Conservation (phyloP, 148 eudicot genomes). For the Euryodendron excelsum region DNA sequence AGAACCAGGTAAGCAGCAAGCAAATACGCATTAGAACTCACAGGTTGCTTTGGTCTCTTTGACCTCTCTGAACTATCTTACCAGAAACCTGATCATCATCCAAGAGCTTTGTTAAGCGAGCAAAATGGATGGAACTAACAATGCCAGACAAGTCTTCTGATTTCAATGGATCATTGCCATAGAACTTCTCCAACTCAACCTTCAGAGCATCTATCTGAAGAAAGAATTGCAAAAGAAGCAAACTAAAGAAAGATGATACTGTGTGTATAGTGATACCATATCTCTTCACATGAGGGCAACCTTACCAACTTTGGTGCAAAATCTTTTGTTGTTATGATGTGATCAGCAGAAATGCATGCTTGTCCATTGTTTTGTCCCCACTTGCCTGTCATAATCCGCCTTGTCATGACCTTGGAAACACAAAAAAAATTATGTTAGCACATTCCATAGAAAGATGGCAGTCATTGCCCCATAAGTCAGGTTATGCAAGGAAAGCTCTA, state of each 20-base stretch:
- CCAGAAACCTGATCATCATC: conserved; percentile 52
- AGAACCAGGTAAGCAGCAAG: background rate
- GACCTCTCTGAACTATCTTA: conserved; percentile 55
- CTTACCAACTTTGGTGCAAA: conserved; percentile 56
- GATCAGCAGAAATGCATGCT: conserved; percentile 59
- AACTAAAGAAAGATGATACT: background rate
- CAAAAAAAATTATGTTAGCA: background rate
- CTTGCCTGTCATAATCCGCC: conserved; percentile 54
- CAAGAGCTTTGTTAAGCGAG: conserved; percentile 43
- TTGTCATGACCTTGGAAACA: conserved; percentile 41
- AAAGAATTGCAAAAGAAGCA: conserved; percentile 3
- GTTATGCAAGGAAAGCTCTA: background rate
- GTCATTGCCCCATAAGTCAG: background rate
- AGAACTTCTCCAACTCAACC: conserved; percentile 38
- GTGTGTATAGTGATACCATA: background rate
- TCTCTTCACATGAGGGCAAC: background rate
- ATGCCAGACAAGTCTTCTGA: conserved; percentile 51
- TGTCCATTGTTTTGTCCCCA: conserved; percentile 72
- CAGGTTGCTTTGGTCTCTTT: conserved; percentile 42
- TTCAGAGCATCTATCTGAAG: conserved; percentile 47
- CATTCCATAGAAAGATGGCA: background rate
- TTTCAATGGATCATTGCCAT: conserved; percentile 45
- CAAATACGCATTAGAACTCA: conserved; percentile 22
- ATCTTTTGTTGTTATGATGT: conserved; percentile 52
- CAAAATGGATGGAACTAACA: conserved; percentile 49